phyloP scores from a whole-genome alignment of 176 grass and related monocot genomes.

The Juncus inflexus region DNA sequence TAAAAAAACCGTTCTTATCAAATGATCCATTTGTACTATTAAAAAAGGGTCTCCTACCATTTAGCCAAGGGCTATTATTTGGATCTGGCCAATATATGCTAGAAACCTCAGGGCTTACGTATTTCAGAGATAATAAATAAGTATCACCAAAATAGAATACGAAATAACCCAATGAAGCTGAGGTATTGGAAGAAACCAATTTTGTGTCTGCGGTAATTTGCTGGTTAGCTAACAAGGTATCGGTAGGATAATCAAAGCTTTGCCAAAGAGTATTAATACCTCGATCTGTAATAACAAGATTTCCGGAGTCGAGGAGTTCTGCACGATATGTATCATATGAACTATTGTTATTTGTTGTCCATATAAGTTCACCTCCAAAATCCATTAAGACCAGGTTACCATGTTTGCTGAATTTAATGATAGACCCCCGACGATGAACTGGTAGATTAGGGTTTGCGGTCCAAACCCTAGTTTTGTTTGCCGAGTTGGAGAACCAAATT shows the following conservation, averaged over 20 bases:
- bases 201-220: conserved; percentile 15
- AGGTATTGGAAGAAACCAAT: conserved; percentile 9
- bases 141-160: conserved; percentile 29
- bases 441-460: conserved; percentile 30
- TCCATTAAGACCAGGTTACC: conserved; percentile 42
- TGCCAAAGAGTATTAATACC: conserved; percentile 14
- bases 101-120: conserved; percentile 12
- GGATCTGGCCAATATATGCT: conserved; percentile 30
- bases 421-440: conserved; percentile 25
- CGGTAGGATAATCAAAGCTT: conserved; percentile 30
- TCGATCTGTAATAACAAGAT: conserved; percentile 24
- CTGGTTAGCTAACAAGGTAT: conserved; percentile 29
- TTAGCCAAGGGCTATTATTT: neutral
- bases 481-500: conserved; percentile 44
- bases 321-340: neutral
- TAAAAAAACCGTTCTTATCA: conserved; percentile 9
- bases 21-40: conserved; percentile 5
- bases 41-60: conserved; percentile 14
- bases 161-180: conserved; percentile 13
- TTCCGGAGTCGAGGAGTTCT: conserved; percentile 23
- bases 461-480: conserved; percentile 35
- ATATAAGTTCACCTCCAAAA: conserved; percentile 28
- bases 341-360: conserved; percentile 30
- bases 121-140: conserved; percentile 25
- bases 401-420: conserved; percentile 28